phyloP scores from a whole-genome alignment of 257 asterid species.

The Thymus quinquecostatus region DNA sequence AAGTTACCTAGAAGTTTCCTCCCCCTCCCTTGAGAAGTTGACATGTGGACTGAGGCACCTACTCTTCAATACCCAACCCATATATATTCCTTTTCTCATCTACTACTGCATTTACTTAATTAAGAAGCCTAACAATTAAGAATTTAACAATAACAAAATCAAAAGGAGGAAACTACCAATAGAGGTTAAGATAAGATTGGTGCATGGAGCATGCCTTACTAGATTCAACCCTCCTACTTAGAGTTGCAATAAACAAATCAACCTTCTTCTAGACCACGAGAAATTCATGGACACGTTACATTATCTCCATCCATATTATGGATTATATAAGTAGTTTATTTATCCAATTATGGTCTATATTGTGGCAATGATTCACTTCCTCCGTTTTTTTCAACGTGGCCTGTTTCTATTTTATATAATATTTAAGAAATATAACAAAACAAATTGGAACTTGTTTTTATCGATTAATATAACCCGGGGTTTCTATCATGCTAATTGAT shows the following conservation, averaged over 20 bases:
- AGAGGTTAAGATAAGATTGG: neutral
- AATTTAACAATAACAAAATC: no score
- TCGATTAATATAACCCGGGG: no score
- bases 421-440: no score
- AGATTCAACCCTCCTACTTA: neutral
- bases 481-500: no score
- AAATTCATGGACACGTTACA: constrained; percentile 11
- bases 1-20: constrained; percentile 39
- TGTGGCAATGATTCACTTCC: no score
- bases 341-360: no score
- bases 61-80: neutral
- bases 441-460: no score
- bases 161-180: neutral
- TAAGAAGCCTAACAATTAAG: neutral
- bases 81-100: neutral
- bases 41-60: constrained; percentile 11
- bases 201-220: neutral
- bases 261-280: neutral
- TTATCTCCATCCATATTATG: neutral
- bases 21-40: constrained; percentile 18
- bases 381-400: no score
- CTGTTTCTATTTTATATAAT: no score
- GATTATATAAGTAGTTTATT: neutral
- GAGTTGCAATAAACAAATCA: neutral
- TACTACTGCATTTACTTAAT: neutral